A percentile compares a stretch with the other conserved stretches of the same genome.
Evolutionary conservation across 208 protist species (phyloP).

Genomic region (Strigomonas galati): DNA sequence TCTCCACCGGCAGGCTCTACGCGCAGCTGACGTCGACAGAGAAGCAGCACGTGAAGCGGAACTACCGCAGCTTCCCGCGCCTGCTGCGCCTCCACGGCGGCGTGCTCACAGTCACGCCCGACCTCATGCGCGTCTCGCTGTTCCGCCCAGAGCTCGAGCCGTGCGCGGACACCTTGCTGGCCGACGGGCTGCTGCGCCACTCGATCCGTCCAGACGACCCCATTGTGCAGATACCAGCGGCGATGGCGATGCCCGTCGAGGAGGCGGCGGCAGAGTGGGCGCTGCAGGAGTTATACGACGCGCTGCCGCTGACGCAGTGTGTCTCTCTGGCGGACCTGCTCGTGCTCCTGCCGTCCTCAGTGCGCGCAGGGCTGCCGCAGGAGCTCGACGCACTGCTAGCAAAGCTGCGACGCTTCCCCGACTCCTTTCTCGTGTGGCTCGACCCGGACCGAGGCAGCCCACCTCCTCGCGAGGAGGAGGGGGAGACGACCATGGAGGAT

Average conservation of each 20-base stretch:
- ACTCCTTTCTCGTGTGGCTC: slow-evolving; percentile 73
- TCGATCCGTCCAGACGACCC: slow-evolving; percentile 51
- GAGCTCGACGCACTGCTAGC: slow-evolving; percentile 32
- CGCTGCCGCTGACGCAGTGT: slow-evolving; percentile 79
- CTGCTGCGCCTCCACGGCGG: slow-evolving; percentile 82
- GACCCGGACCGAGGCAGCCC: slow-evolving; percentile 86
- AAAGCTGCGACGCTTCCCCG: slow-evolving; percentile 46
- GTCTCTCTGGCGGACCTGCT: slow-evolving; percentile 77
- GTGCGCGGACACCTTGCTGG: slow-evolving; percentile 76
- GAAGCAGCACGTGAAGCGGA: slow-evolving; percentile 48
- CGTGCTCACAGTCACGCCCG: slow-evolving; percentile 59
- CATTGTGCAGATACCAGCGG: slow-evolving; percentile 14
- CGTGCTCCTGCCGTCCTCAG: slow-evolving; percentile 54
- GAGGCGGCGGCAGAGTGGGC: slow-evolving; percentile 52
- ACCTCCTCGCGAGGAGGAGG: no score
- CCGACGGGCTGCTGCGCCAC: slow-evolving; percentile 51
- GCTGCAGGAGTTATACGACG: slow-evolving; percentile 82
- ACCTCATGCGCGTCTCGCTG: slow-evolving; percentile 67
- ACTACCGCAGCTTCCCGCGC: slow-evolving; percentile 72
- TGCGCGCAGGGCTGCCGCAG: slow-evolving; percentile 58
- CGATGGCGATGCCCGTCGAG: slow-evolving; percentile 17
- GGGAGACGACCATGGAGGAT: no score
- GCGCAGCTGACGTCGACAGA: slow-evolving; percentile 51
- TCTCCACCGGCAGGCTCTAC: slow-evolving; percentile 54
- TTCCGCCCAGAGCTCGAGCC: slow-evolving; percentile 71